phyloP scores from a whole-genome alignment of 257 asterid genomes.

The Coffea eugenioides region DNA sequence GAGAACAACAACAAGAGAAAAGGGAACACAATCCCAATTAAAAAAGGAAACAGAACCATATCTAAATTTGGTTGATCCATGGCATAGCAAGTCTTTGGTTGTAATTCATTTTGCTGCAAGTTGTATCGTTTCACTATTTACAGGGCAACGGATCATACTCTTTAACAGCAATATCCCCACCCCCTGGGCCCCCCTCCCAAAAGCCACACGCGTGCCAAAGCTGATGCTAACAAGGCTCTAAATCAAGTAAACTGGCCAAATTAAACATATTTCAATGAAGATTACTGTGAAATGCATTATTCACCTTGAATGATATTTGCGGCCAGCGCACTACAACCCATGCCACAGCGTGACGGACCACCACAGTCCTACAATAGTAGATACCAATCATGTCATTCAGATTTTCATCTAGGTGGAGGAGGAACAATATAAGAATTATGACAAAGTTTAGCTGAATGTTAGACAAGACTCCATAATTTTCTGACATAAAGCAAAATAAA shows the following conservation, averaged over 20 bases:
- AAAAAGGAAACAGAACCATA: too few species aligned
- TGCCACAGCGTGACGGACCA: slow-evolving; percentile 81
- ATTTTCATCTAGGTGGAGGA: not conserved
- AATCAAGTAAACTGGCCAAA: slow-evolving; percentile 5
- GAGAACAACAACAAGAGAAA: too few species aligned
- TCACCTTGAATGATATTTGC: slow-evolving; percentile 67
- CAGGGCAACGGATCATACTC: too few species aligned
- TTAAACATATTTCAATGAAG: not conserved
- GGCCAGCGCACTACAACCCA: slow-evolving; percentile 91
- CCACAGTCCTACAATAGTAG: slow-evolving; percentile 70
- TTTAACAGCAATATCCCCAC: too few species aligned
- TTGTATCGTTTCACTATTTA: too few species aligned
- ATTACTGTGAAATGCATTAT: not conserved
- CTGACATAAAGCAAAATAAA: slow-evolving; percentile 4
- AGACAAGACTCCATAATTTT: not conserved
- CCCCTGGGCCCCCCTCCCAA: too few species aligned
- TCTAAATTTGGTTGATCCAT: too few species aligned
- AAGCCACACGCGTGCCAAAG: not conserved
- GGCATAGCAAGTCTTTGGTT: too few species aligned
- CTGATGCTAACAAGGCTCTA: not conserved
- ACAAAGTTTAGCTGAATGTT: not conserved
- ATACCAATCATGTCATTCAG: not conserved
- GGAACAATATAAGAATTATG: not conserved
- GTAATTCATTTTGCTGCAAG: too few species aligned
- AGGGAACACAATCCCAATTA: too few species aligned